Evolutionary conservation across 2,329 filamentous ascomycete species (phyloP), one percentile per base, ranked within the genome.

Genomic region (Ophiostoma himal-ulmi): DNA sequence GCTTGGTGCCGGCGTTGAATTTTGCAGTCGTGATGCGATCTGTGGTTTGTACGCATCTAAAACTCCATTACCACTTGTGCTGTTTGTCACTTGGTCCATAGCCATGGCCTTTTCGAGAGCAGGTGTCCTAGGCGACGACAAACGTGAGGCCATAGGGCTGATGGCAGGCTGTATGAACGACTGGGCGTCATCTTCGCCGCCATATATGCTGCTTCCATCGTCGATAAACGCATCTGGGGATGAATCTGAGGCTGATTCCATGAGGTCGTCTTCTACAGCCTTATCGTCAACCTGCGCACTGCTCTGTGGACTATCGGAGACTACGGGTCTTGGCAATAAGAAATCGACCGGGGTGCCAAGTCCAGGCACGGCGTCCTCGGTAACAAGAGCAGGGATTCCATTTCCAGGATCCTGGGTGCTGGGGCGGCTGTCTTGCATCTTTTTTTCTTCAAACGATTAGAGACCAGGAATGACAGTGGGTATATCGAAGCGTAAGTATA

Each of bases 161-260:
- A 89, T 83, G 34, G 86, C 82, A 2, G 86, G 85, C 75, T 87
- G 86, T 68, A 89, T 81, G 65, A 88, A 82, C 8, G 85, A 86
- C 73, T 87, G 85, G 5, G 84, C 86, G 73, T 85, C 85, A 74
- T 88, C 85, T 70, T 84, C 80, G 65, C 85, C 83, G 67, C 80
- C 79, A 39, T 81, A 81, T 37, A 75, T 71, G 57, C 66, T 71
- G 66, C 72, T 71, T 48, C 22, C 71, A 60, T 80, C 80, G 54
- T 82, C 81, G 64, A 54, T 65, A 13, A 69, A 36, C 14, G 39
- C 60, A 1, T 64, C 70, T 1, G 26, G 54, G 1, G 39, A 52
- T 20, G 71, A 34, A 14, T 60, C 34, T 10, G 62, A 65, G 20
- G 62, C 62, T 22, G 62, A 37, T 22, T 65, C 62, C 37, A 20